A percentile compares a stretch with the other conserved stretches of the same genome.
phyloP scores from a whole-genome alignment of 768 basidiomycete genomes.

The Agrocybe praecox region DNA sequence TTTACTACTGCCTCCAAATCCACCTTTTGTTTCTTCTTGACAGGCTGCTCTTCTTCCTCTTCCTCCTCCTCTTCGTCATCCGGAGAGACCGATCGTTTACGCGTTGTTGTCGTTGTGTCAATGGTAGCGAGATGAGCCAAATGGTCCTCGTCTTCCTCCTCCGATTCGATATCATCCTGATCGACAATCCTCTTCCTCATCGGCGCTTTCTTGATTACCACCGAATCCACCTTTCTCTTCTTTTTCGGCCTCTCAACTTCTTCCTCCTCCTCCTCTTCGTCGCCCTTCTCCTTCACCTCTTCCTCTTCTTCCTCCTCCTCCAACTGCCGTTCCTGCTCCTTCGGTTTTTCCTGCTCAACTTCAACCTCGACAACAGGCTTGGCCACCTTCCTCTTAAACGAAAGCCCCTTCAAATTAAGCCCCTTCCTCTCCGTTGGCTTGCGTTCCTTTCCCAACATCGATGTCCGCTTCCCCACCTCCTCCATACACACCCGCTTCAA shows the following conservation, averaged over 20 bases:
- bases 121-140: conserved; percentile 24
- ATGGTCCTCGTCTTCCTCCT: conserved; percentile 53
- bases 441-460: conserved; percentile 13
- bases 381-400: conserved; percentile 47
- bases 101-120: conserved; percentile 31
- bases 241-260: conserved; percentile 53
- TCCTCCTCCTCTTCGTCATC: conserved; percentile 41
- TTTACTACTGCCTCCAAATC: conserved; percentile 21
- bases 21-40: conserved; percentile 21
- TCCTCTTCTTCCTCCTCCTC: conserved; percentile 40
- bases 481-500: conserved; percentile 55
- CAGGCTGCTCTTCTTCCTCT: conserved; percentile 26
- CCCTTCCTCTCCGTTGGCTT: conserved; percentile 39
- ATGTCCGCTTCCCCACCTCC: conserved; percentile 43
- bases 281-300: conserved; percentile 33
- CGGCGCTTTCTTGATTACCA: conserved; percentile 32
- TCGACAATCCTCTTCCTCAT: conserved; percentile 39
- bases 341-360: conserved; percentile 36
- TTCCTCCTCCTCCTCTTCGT: conserved; percentile 38
- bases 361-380: conserved; percentile 41
- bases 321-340: conserved; percentile 46
- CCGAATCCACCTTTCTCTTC: conserved; percentile 62
- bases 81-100: conserved; percentile 44
- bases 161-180: conserved; percentile 57
- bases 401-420: conserved; percentile 40